Conservation (phyloP, 805 yeast genomes). For the Saccharomyces kudriavzevii region DNA sequence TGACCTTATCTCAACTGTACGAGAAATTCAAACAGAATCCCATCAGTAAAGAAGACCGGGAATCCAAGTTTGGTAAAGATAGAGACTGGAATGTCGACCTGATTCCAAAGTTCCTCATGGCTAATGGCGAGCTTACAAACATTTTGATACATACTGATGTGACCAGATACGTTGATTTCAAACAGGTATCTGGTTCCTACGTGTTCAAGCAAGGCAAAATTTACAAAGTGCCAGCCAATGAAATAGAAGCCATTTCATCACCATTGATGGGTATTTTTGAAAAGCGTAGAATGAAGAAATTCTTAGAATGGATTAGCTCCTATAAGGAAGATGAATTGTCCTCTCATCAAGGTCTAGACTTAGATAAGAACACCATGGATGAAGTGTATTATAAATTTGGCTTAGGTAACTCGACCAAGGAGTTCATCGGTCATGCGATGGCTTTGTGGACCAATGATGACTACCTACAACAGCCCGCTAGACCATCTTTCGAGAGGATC, state of each 20-base stretch:
- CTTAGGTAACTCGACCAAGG: slow-evolving; percentile 85
- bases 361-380: slow-evolving; percentile 84
- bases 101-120: slow-evolving; percentile 95
- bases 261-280: slow-evolving; percentile 94
- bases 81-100: slow-evolving; percentile 97
- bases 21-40: slow-evolving; percentile 79
- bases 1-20: slow-evolving; percentile 62
- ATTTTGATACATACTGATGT: slow-evolving; percentile 93
- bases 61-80: slow-evolving; percentile 72
- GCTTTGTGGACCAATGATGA: slow-evolving; percentile 92
- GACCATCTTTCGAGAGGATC: slow-evolving; percentile 84
- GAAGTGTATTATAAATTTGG: slow-evolving; percentile 86
- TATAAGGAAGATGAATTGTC: slow-evolving; percentile 70
- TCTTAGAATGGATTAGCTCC: slow-evolving; percentile 76
- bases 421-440: slow-evolving; percentile 98
- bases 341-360: slow-evolving; percentile 79
- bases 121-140: slow-evolving; percentile 93
- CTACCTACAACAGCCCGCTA: slow-evolving; percentile 78
- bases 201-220: slow-evolving; percentile 82
- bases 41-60: slow-evolving; percentile 55
- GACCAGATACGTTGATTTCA: slow-evolving; percentile 90
- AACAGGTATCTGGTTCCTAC: slow-evolving; percentile 91
- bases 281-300: slow-evolving; percentile 88
- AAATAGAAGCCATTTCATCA: slow-evolving; percentile 81
- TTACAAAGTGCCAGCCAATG: slow-evolving; percentile 91